Base-by-base conservation (phyloP, 2,329 filamentous ascomycete genomes). In the Arthroderma sp. region DNA sequence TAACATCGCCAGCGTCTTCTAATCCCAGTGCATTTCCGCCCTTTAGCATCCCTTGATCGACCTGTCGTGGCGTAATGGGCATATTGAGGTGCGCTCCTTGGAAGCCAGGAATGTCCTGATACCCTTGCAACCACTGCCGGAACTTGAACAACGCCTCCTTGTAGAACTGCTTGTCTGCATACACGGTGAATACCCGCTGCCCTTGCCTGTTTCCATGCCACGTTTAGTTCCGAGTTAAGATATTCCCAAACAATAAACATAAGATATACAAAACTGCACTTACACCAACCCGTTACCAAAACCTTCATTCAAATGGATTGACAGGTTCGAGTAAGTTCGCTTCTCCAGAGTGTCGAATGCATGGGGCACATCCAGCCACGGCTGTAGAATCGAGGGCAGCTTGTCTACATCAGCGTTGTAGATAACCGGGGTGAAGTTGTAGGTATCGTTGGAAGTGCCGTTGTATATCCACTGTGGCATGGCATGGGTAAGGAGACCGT, bases 11-110 rank as follows among this genome's bases (percentile, higher is more conserved):
- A 11, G 51, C 49, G 39, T 28, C 39, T 13, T 58, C 56, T 17
- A 58, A 33, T 1, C 56, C 56, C 4, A 58, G 52, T 23, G 53
- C 39, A 38, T 58, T 58, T n/a, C 56, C 56, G 19, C 56, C 56
- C 41, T 51, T 58, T 13, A 43, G 15, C 19, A 55, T 37, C 6
- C 56, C 56, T 41, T 53, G 28, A 17, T 54, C 9, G 11, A 57
- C 19, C 21, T 57, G 56, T 4, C 56, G 56, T 13, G 56, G 56
- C 8, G 56, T 57, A 39, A 57, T 57, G 11, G 56, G 56, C 56
- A 57, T 57, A 13, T 57, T 57, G 5, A 37, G 44, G 52, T 57
- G 56, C 11, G 35, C 33, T 6, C 47, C 56, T 13, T 33, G 13
- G 35, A 57, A 57, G 11, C 56, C 56, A 6, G 47, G 56, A 11